Base-by-base conservation (phyloP, 768 basidiomycete species). In the Coprinopsis sp. region DNA sequence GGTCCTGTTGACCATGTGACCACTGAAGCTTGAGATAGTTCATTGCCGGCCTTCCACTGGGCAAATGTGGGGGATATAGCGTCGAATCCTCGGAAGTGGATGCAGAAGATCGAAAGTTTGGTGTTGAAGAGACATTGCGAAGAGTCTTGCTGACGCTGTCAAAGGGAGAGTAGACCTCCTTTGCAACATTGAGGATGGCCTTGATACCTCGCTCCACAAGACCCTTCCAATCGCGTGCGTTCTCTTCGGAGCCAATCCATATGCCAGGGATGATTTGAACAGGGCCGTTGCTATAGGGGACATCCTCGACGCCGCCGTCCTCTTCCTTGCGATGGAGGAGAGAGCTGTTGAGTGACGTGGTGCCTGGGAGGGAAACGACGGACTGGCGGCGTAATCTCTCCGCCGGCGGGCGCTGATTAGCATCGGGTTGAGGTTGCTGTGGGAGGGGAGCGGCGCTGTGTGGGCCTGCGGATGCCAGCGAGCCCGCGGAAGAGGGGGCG, bases 1-100 rank as follows among this genome's bases (percentile, higher is more conserved):
- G 79, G 62, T 95, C 86, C 46, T 86, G 76, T 66, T 94, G 89
- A n/a, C 92, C 92, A 60, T 95, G 92, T 19, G 90, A 92, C 93
- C 92, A 95, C 42, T 77, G 76, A 22, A 94, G 78, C 63, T 91
- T 91, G 65, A 91, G 83, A 61, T 94, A 93, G 64, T 91, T 81
- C 76, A 92, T 80, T 14, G 73, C 74, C 0, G 91, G 89, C 53
- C 88, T 76, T 45, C 87, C 89, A 39, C 71, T 81, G 28, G 77
- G 67, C 7, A 78, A 58, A 62, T 90, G 78, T 2, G 88, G 72
- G 11, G 84, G 80, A 56, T 82, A 79, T 61, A 81, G 86, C 19
- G 81, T 79, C 11, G 77, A 61, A 19, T 74, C 63, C 25, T 67
- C 64, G 10, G 67, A 38, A 23, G 65, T 59, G 6, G 51, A 59